A percentile compares a stretch with the other conserved stretches of the same genome.
Evolutionary conservation across 352 stramenopile genomes (phyloP).

Genomic region (Pythium brassicae): DNA sequence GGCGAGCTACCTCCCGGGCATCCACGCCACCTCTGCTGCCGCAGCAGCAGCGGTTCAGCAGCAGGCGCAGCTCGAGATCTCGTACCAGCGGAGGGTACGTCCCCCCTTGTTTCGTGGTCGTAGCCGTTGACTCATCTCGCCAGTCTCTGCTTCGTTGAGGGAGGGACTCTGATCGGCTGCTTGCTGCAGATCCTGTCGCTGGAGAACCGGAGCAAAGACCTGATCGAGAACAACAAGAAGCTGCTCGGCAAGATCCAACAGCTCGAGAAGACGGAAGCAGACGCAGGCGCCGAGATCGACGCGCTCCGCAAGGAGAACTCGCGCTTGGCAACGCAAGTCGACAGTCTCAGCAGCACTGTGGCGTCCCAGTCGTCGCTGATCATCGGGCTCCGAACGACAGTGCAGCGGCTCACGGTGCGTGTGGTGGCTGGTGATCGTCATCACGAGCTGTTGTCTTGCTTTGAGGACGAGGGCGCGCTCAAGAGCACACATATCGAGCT

Average conservation of each 20-base stretch:
- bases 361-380: constrained; percentile 54
- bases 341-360: constrained; percentile 47
- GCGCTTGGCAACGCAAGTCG: constrained; percentile 26
- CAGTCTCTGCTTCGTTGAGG: no score
- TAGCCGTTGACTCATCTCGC: no score
- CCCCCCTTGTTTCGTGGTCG: no score
- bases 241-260: constrained; percentile 60
- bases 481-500: no score
- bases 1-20: constrained; percentile 34
- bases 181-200: constrained; percentile 41
- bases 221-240: constrained; percentile 70
- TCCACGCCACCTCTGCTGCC: constrained; percentile 22
- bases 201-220: constrained; percentile 53
- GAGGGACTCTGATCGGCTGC: no score
- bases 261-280: constrained; percentile 43
- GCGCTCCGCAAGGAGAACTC: constrained; percentile 38
- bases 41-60: constrained; percentile 48
- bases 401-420: constrained; percentile 47
- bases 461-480: no score
- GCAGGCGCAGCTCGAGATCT: constrained; percentile 61
- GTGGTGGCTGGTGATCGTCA: background rate
- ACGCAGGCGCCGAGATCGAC: constrained; percentile 30
- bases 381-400: constrained; percentile 46
- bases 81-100: constrained; percentile 60
- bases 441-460: background rate